Evolutionary conservation across 2,329 filamentous ascomycete species (phyloP).

Genomic region (Penicillium sclerotiorum): DNA sequence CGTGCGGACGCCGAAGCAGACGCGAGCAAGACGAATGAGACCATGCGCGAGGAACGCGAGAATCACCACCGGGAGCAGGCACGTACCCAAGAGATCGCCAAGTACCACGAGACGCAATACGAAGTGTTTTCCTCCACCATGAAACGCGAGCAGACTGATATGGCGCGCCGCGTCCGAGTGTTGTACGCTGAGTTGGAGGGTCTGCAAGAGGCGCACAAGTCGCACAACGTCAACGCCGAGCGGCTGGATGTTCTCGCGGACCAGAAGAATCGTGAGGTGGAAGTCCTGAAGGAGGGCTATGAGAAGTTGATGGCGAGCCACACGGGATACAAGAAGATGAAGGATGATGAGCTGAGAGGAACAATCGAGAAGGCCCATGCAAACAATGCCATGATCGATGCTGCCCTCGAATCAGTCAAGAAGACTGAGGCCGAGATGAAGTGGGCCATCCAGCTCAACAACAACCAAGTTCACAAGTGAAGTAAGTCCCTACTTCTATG

Average conservation of each 20-base stretch:
- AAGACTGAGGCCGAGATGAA: slow-evolving; percentile 50
- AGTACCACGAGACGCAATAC: slow-evolving; percentile 45
- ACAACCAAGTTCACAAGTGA: slow-evolving; percentile 31
- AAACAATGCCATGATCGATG: slow-evolving; percentile 38
- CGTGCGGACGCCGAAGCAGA: slow-evolving; percentile 45
- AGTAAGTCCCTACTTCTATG: not conserved
- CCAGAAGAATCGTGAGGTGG: slow-evolving; percentile 49
- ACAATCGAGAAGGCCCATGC: slow-evolving; percentile 33
- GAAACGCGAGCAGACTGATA: slow-evolving; percentile 45
- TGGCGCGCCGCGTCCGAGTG: slow-evolving; percentile 41
- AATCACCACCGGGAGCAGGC: slow-evolving; percentile 43
- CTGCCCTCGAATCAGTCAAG: slow-evolving; percentile 43
- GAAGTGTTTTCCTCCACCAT: slow-evolving; percentile 45
- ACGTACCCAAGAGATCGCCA: slow-evolving; percentile 43
- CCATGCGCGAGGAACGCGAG: slow-evolving; percentile 45
- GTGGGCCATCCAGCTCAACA: slow-evolving; percentile 51
- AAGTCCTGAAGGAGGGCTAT: slow-evolving; percentile 42
- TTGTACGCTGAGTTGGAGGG: slow-evolving; percentile 39
- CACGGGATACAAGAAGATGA: slow-evolving; percentile 44
- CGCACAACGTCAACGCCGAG: slow-evolving; percentile 39
- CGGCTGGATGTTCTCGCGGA: slow-evolving; percentile 50
- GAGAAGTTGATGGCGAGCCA: slow-evolving; percentile 44
- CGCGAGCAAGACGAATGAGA: slow-evolving; percentile 38
- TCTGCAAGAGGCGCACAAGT: slow-evolving; percentile 39
- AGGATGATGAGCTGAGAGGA: slow-evolving; percentile 43